These are phyloP conservation scores for Cutaneotrichosporon sp. DNA, from an alignment of 1,284 basidiomycete genomes.

Conservation along the genomic window DNA sequence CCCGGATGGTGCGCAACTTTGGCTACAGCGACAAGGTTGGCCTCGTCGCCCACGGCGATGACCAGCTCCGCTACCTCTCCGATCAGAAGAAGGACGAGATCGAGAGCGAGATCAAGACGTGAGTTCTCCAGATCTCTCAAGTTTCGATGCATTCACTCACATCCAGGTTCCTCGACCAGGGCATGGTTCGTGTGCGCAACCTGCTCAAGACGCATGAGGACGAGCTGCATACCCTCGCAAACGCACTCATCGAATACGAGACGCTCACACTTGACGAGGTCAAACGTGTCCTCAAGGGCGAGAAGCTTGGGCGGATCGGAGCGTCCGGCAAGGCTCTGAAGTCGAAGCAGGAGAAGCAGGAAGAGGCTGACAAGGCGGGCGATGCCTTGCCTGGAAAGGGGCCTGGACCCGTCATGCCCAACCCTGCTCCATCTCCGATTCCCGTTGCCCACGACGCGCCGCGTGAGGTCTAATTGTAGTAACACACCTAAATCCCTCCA, in stretches of 20 bases:
- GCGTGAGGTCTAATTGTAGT: too few relatives aligned
- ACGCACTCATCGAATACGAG: constrained; percentile 86
- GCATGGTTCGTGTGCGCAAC: constrained; percentile 63
- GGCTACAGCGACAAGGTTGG: constrained; percentile 83
- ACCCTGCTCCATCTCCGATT: too few relatives aligned
- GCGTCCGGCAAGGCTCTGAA: constrained; percentile 29
- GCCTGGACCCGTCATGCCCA: too few relatives aligned
- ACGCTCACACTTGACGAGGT: constrained; percentile 85
- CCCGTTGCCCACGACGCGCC: too few relatives aligned
- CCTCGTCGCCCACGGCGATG: constrained; percentile 66
- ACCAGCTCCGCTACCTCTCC: constrained; percentile 64
- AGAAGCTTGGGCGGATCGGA: constrained; percentile 55
- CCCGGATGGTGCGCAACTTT: constrained; percentile 75
- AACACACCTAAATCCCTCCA: too few relatives aligned
- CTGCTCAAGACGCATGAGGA: constrained; percentile 67
- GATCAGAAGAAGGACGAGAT: constrained; percentile 71
- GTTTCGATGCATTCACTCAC: too few relatives aligned
- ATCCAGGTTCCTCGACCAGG: constrained; percentile 61
- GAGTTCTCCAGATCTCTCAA: constrained; percentile 40
- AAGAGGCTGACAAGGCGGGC: neutral
- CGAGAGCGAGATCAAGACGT: constrained; percentile 75
- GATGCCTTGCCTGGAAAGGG: too few relatives aligned
- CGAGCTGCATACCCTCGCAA: constrained; percentile 80
- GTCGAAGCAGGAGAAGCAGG: constrained; percentile 23
- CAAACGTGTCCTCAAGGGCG: constrained; percentile 71